Percentiles rank a stretch among this genome's conserved stretches.
Conservation (phyloP, 2,329 filamentous ascomycete species). For the Fusarium robinianum region DNA sequence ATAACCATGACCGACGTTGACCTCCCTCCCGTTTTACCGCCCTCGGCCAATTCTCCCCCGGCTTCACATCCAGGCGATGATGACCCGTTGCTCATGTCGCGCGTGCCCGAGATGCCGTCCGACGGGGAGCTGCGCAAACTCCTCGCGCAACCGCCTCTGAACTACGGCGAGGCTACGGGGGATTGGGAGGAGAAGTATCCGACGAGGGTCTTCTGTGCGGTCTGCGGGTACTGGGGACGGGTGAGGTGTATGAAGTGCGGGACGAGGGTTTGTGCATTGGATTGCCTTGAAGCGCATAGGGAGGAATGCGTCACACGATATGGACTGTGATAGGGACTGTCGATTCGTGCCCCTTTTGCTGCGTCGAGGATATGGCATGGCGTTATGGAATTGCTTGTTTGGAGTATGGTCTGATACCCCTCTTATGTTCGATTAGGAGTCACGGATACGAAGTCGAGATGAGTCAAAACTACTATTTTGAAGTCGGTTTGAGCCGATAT, state of each 20-base stretch:
- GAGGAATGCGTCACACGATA: constrained; percentile 73
- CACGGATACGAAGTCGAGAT: background rate
- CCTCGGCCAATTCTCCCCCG: constrained; percentile 42
- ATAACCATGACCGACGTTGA: constrained; percentile 34
- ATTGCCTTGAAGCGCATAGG: constrained; percentile 72
- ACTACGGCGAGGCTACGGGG: constrained; percentile 66
- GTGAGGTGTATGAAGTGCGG: constrained; percentile 79
- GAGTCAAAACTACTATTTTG: too few species aligned
- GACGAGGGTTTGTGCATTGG: constrained; percentile 75
- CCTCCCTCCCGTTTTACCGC: constrained; percentile 42
- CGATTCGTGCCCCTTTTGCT: too few species aligned
- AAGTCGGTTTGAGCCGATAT: too few species aligned
- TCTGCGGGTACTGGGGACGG: constrained; percentile 82
- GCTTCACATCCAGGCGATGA: constrained; percentile 53
- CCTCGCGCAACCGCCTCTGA: constrained; percentile 66
- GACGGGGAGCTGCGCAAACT: constrained; percentile 67
- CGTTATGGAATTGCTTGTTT: constrained; percentile 29
- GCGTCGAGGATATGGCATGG: constrained; percentile 15
- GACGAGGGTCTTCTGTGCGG: constrained; percentile 70
- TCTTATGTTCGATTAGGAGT: constrained; percentile 4
- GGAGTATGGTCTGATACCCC: constrained; percentile 35
- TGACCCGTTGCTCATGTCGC: constrained; percentile 62
- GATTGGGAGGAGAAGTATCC: constrained; percentile 56
- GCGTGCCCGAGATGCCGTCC: constrained; percentile 61
- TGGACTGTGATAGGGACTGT: constrained; percentile 46